phyloP scores from a whole-genome alignment of 257 asterid species.

The Henckelia pumila region DNA sequence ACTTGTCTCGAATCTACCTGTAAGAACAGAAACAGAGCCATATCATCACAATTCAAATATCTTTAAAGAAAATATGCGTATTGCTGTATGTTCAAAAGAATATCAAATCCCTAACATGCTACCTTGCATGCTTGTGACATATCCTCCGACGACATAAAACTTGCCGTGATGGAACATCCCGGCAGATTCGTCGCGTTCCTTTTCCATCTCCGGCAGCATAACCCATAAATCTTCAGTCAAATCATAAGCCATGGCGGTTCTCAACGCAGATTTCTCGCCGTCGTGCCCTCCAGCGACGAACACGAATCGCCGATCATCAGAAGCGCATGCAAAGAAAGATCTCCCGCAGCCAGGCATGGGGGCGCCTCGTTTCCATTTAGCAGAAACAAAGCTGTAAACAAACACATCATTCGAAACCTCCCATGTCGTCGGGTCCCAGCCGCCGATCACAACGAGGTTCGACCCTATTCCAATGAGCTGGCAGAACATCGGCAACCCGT shows the following conservation, averaged over 20 bases:
- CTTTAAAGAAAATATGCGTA: background rate
- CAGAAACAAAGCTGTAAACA: slow-evolving; percentile 45
- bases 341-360: slow-evolving; percentile 62
- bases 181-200: slow-evolving; percentile 68
- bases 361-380: slow-evolving; percentile 67
- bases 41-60: background rate
- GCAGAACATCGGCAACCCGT: slow-evolving; percentile 72
- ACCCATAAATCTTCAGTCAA: slow-evolving; percentile 49
- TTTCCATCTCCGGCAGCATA: slow-evolving; percentile 56
- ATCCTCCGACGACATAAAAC: slow-evolving; percentile 75
- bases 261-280: slow-evolving; percentile 55
- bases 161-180: slow-evolving; percentile 43
- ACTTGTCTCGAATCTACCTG: slow-evolving; percentile 34
- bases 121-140: slow-evolving; percentile 56
- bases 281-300: slow-evolving; percentile 86
- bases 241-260: slow-evolving; percentile 62
- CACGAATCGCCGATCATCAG: slow-evolving; percentile 47
- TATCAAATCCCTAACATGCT: background rate
- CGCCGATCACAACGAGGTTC: slow-evolving; percentile 67
- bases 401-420: slow-evolving; percentile 41
- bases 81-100: background rate
- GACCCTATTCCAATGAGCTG: slow-evolving; percentile 56
- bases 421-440: slow-evolving; percentile 61
- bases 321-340: slow-evolving; percentile 64
- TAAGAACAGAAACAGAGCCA: background rate